Evolutionary conservation across 345 rosid genomes (phyloP), one percentile per base, ranked within the genome.

Genomic region (Camelina hispida): DNA sequence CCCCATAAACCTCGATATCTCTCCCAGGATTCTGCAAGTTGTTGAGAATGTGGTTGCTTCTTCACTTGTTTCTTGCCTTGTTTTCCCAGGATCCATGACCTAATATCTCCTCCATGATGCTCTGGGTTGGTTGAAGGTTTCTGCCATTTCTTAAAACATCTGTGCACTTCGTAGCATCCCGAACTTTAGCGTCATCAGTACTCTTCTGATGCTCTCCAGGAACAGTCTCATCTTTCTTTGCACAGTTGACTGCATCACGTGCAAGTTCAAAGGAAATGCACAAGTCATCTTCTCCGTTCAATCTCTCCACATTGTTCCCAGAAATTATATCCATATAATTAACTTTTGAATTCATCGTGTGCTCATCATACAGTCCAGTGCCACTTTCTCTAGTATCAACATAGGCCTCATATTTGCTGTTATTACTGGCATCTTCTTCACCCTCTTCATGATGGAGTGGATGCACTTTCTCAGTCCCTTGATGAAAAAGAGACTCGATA

Each of bases 31-130:
- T 67, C 46, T 58, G 35, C 62, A 76, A 53, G 34, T 53, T 76
- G 79, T 62, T 62, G 70, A 54, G 9, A 28, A 48, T 52, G 57
- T 42, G 61, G 46, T 53, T 20, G 34, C 69, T 76, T 74, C 35
- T 17, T 68, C 47, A 75, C 50, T 73, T 79, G 74, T 72, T 77
- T 59, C 71, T 71, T 53, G 72, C 58, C 84, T 83, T 74, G 74
- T 72, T 72, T 51, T 76, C 79, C 76, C 78, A 77, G 42, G 85
- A 56, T 54, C 76, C 69, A 62, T 70, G 47, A 38, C 91, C 88
- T 62, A 84, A 83, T 48, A 86, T 84, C 82, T 84, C 91, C 78
- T 90, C 88, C 55, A 88, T 84, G 43, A 88, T 82, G 78, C 83
- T 85, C 62, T 76, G 57, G 0, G 84, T 85, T 13, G 89, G 90